Evolutionary conservation across 202 grass and related monocot genomes (phyloP).

Genomic region (Brachypodium distachyon): DNA sequence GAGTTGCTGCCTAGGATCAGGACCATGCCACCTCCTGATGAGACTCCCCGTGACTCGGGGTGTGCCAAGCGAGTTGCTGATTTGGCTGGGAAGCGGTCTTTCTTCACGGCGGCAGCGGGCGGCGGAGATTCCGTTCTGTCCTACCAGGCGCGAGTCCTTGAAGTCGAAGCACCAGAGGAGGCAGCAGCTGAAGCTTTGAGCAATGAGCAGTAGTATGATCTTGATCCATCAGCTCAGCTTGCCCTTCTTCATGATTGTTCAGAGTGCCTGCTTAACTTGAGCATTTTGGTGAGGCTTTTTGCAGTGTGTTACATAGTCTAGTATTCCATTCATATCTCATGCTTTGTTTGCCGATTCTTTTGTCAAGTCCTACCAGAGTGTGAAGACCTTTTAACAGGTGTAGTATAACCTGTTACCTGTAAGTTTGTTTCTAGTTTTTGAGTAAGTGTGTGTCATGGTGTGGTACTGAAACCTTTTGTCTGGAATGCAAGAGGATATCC

Average conservation of each 20-base stretch:
- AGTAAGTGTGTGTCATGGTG: constrained; percentile 13
- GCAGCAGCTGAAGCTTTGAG: neutral
- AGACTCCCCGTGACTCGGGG: constrained; percentile 71
- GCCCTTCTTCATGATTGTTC: constrained; percentile 10
- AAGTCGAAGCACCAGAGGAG: constrained; percentile 28
- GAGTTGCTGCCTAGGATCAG: constrained; percentile 65
- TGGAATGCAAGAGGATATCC: neutral
- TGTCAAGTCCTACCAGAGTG: constrained; percentile 14
- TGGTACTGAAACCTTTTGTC: neutral
- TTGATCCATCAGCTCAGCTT: neutral
- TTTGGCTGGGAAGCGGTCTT: constrained; percentile 43
- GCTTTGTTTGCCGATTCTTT: neutral
- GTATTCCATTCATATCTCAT: constrained; percentile 29
- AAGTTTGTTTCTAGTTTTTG: neutral
- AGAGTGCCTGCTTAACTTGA: constrained; percentile 38
- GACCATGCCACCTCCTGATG: constrained; percentile 19
- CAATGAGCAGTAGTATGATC: neutral
- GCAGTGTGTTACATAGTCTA: constrained; percentile 26
- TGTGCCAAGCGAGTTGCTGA: constrained; percentile 63
- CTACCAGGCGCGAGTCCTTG: constrained; percentile 29
- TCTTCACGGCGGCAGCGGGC: constrained; percentile 31
- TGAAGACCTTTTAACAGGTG: neutral
- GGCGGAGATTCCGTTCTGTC: constrained; percentile 8
- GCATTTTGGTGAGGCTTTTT: constrained; percentile 22
- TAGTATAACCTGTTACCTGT: neutral